Percentiles rank a stretch among this genome's conserved stretches.
Conservation (phyloP, 2,329 filamentous ascomycete species). For the Cryphonectria japonica region DNA sequence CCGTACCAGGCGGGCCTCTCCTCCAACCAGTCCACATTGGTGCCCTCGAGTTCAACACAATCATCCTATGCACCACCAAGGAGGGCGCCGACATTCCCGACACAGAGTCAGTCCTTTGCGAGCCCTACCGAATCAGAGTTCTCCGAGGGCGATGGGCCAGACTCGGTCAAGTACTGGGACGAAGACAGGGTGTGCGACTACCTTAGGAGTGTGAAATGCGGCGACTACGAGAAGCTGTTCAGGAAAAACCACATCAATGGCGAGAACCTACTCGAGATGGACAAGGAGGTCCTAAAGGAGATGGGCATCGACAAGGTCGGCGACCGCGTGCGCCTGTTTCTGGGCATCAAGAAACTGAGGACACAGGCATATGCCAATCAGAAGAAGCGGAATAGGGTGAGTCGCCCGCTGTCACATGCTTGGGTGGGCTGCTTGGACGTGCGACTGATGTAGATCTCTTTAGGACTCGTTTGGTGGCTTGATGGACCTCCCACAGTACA, state of each 20-base stretch:
- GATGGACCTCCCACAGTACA: conserved; percentile 59
- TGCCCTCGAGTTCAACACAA: conserved; percentile 49
- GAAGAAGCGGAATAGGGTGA: conserved; percentile 84
- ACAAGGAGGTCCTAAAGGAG: conserved; percentile 93
- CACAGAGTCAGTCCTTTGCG: conserved; percentile 62
- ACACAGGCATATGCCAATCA: conserved; percentile 76
- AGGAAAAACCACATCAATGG: conserved; percentile 95
- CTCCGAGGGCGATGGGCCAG: conserved; percentile 77
- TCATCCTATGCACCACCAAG: conserved; percentile 55
- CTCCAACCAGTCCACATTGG: conserved; percentile 48
- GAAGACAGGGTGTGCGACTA: conserved; percentile 92
- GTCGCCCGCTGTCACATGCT: conserved; percentile 34
- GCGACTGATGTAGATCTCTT: conserved; percentile 23
- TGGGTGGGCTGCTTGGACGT: neutral
- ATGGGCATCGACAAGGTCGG: conserved; percentile 99
- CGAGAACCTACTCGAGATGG: conserved; percentile 94
- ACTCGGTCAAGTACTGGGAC: conserved; percentile 83
- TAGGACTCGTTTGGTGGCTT: conserved; percentile 85
- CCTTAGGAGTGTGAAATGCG: conserved; percentile 86
- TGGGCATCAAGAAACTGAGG: conserved; percentile 81
- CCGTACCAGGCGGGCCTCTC: conserved; percentile 65
- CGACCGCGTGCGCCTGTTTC: conserved; percentile 88
- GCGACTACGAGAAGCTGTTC: conserved; percentile 91
- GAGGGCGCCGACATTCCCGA: conserved; percentile 54
- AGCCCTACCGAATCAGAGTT: conserved; percentile 94